A percentile compares a stretch with the other conserved stretches of the same genome.
phyloP scores from a whole-genome alignment of 2,329 filamentous ascomycete genomes.

The Sporothrix luriei region DNA sequence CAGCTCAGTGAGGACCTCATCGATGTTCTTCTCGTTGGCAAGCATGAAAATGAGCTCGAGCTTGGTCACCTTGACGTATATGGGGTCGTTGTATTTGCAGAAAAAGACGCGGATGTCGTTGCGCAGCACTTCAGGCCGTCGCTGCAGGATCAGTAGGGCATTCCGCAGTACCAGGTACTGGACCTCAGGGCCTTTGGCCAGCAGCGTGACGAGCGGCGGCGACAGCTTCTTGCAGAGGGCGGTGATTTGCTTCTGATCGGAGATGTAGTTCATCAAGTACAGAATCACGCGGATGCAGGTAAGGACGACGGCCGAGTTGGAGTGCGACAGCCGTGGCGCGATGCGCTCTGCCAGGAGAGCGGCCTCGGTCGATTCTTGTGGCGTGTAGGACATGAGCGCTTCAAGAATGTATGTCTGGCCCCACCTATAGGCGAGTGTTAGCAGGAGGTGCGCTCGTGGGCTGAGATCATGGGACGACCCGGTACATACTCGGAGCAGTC shows the following conservation, averaged over 20 bases:
- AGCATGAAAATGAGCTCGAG: conserved; percentile 99
- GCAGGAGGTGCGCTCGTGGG: background rate
- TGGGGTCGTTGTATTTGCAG: conserved; percentile 99
- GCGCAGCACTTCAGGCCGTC: conserved; percentile 86
- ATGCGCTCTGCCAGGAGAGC: conserved; percentile 89
- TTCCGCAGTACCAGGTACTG: conserved; percentile 95
- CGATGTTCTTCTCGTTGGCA: conserved; percentile 91
- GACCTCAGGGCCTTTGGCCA: conserved; percentile 97
- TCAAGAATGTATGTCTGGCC: conserved; percentile 98
- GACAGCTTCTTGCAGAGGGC: conserved; percentile 89
- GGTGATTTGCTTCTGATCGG: conserved; percentile 84
- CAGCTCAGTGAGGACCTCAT: conserved; percentile 89
- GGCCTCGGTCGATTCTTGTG: conserved; percentile 86
- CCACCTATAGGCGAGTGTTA: conserved; percentile 63
- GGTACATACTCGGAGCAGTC: conserved; percentile 89
- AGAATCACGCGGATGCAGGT: conserved; percentile 96
- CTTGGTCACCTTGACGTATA: conserved; percentile 99
- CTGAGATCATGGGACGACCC: background rate
- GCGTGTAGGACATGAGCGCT: conserved; percentile 95
- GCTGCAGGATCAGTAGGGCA: conserved; percentile 88
- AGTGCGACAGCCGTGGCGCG: conserved; percentile 91
- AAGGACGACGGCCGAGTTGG: conserved; percentile 93
- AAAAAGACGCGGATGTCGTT: conserved; percentile 99
- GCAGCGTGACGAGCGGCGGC: conserved; percentile 87
- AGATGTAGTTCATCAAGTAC: conserved; percentile 98